These are phyloP conservation scores for California macrophylla DNA, from an alignment of 441 rosid genomes.

Conservation along the genomic window DNA sequence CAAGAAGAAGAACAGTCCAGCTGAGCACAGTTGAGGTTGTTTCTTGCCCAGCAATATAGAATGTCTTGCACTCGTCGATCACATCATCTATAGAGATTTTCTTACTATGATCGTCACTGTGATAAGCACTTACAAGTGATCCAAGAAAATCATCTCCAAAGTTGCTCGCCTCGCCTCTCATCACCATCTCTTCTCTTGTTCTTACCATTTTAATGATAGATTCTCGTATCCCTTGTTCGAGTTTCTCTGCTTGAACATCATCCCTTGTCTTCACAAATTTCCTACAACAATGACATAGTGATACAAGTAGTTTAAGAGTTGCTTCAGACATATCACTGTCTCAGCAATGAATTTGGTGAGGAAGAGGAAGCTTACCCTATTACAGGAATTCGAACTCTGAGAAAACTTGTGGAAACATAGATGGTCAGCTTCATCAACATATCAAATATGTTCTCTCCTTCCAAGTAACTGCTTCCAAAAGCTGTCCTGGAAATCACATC, in stretches of 20 bases:
- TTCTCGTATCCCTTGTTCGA: slow-evolving; percentile 24
- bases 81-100: slow-evolving; percentile 24
- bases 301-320: no score
- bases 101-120: slow-evolving; percentile 17
- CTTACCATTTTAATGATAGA: neutral
- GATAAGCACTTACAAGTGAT: slow-evolving; percentile 25
- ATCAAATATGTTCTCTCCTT: slow-evolving; percentile 31
- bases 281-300: slow-evolving; percentile 9
- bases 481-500: slow-evolving; percentile 37
- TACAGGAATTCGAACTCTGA: slow-evolving; percentile 19
- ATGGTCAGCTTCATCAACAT: slow-evolving; percentile 22
- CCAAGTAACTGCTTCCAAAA: slow-evolving; percentile 33
- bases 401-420: slow-evolving; percentile 5
- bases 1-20: slow-evolving; percentile 31
- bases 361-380: slow-evolving; percentile 17
- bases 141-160: slow-evolving; percentile 37
- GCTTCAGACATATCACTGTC: neutral
- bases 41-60: slow-evolving; percentile 42
- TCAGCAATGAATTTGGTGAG: neutral
- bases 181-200: slow-evolving; percentile 26
- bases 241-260: slow-evolving; percentile 32
- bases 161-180: slow-evolving; percentile 14
- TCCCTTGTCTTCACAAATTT: slow-evolving; percentile 27
- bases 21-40: slow-evolving; percentile 22
- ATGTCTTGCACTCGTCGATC: slow-evolving; percentile 40